These are phyloP conservation scores for Salvia splendens DNA, from an alignment of 257 asterid species.

Conservation along the genomic window DNA sequence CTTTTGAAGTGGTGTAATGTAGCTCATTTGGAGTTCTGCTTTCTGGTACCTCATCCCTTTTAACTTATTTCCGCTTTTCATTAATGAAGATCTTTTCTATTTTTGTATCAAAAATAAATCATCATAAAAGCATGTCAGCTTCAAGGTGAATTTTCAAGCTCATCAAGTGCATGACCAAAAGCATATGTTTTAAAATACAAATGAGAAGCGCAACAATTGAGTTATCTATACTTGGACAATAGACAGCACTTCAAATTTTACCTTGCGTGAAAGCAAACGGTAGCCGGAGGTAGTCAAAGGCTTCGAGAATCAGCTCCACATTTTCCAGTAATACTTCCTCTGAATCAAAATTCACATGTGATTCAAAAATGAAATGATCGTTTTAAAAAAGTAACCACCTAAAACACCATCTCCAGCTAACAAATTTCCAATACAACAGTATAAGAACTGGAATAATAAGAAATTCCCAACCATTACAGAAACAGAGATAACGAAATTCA, in stretches of 20 bases:
- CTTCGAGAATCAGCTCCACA: constrained; percentile 96
- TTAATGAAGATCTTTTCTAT: background rate
- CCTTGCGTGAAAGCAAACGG: constrained; percentile 89
- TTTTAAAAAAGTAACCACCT: background rate
- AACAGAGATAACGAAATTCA: background rate
- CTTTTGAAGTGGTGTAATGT: background rate
- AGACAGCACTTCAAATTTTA: constrained; percentile 24
- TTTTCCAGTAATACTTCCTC: constrained; percentile 93
- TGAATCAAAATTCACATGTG: constrained; percentile 32
- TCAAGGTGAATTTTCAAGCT: constrained; percentile 3
- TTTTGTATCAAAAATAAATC: constrained; percentile 5
- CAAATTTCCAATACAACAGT: constrained; percentile 1
- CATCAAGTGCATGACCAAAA: constrained; percentile 11
- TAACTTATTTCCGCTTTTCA: background rate
- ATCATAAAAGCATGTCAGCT: constrained; percentile 14
- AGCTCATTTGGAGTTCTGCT: background rate
- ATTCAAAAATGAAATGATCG: background rate
- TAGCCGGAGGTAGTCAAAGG: constrained; percentile 86
- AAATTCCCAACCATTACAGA: background rate
- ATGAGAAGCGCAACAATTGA: background rate
- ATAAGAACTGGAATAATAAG: constrained; percentile 2
- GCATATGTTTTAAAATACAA: background rate
- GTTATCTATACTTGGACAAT: constrained; percentile 14
- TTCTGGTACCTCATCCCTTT: background rate
- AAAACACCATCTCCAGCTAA: constrained; percentile 11